Percentiles rank a stretch among this genome's conserved stretches.
These are phyloP conservation scores for Cercospora brassicicola DNA, from an alignment of 2,329 filamentous ascomycete species.

Conservation along the genomic window DNA sequence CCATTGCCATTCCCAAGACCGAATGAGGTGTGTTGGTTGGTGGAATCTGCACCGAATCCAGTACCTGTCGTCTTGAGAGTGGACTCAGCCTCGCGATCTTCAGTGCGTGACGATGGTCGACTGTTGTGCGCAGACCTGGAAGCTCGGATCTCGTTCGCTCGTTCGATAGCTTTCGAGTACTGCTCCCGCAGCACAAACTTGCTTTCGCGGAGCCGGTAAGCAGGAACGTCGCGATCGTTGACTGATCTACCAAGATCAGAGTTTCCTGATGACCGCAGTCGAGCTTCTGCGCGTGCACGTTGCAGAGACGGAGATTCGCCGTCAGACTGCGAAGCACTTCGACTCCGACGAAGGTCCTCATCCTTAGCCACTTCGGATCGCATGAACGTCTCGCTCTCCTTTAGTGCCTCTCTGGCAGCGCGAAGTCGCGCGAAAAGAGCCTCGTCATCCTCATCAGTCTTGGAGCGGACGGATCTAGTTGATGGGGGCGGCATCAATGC, in stretches of 20 bases:
- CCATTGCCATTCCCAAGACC: background rate
- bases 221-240: conserved; percentile 34
- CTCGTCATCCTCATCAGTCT: conserved; percentile 36
- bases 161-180: conserved; percentile 39
- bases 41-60: background rate
- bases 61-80: background rate
- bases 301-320: conserved; percentile 37
- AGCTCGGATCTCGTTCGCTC: conserved; percentile 34
- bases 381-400: conserved; percentile 23
- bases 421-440: conserved; percentile 39
- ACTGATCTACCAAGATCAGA: conserved; percentile 11
- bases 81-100: background rate
- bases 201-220: conserved; percentile 40
- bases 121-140: conserved; percentile 23
- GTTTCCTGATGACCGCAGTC: conserved; percentile 30
- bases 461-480: conserved; percentile 21
- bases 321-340: conserved; percentile 29
- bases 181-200: conserved; percentile 41
- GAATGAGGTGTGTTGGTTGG: background rate
- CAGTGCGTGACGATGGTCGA: conserved; percentile 23
- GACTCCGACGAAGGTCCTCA: conserved; percentile 28
- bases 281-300: conserved; percentile 37
- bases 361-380: conserved; percentile 24
- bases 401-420: conserved; percentile 35
- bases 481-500: conserved; percentile 22